Evolutionary conservation across 331 rosid species (phyloP).

Genomic region (Arachis monticola): DNA sequence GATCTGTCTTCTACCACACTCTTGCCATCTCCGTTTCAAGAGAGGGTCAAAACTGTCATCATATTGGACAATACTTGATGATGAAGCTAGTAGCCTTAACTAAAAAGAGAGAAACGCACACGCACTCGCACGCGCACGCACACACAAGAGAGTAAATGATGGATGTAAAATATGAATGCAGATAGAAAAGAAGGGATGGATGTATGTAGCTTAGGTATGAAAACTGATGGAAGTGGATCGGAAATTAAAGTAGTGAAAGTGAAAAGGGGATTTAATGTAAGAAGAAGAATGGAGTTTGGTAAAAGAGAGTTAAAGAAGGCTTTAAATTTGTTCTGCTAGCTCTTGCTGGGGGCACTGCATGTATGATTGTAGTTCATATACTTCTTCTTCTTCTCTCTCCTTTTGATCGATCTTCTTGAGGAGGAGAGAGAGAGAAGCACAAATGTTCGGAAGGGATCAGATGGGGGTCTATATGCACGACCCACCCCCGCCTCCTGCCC

Average conservation of each 20-base stretch:
- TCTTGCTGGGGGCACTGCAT: constrained; percentile 40
- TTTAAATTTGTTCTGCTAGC: constrained; percentile 37
- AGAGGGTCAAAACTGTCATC: constrained; percentile 59
- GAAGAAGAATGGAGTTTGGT: constrained; percentile 31
- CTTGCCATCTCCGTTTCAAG: constrained; percentile 62
- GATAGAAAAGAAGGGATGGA: neutral
- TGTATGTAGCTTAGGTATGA: constrained; percentile 33
- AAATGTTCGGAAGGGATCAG: constrained; percentile 56
- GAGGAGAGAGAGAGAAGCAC: constrained; percentile 35
- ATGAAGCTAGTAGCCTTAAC: neutral
- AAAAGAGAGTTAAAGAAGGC: constrained; percentile 12
- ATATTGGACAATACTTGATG: neutral
- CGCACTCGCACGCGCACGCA: neutral
- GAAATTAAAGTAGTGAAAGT: too few relatives aligned
- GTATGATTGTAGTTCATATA: neutral
- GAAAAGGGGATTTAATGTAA: too few relatives aligned
- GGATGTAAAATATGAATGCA: too few relatives aligned
- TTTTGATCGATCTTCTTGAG: constrained; percentile 12
- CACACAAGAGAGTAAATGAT: neutral
- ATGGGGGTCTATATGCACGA: constrained; percentile 42
- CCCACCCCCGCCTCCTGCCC: constrained; percentile 35
- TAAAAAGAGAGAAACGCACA: too few relatives aligned
- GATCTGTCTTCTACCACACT: constrained; percentile 36
- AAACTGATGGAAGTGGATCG: too few relatives aligned
- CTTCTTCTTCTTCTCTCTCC: too few relatives aligned